phyloP scores from a whole-genome alignment of 2,329 filamentous ascomycete genomes.

The Fusarium oligoseptatum region DNA sequence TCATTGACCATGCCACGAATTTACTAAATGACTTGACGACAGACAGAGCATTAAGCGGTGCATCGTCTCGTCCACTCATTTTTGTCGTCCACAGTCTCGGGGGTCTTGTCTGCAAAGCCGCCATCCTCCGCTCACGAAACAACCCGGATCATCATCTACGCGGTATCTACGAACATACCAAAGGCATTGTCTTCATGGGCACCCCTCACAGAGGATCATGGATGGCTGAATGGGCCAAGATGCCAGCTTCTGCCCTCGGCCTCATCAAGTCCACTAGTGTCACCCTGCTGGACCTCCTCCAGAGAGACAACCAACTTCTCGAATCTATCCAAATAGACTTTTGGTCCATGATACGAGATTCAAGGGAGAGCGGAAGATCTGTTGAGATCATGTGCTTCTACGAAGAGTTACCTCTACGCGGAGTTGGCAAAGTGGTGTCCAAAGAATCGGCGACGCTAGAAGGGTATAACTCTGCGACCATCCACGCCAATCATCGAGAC shows the following conservation, averaged over 20 bases:
- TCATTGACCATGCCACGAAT: constrained; percentile 49
- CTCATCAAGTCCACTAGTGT: constrained; percentile 50
- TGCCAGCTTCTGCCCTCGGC: constrained; percentile 47
- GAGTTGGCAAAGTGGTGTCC: constrained; percentile 43
- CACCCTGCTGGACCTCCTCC: constrained; percentile 45
- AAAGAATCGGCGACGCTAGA: constrained; percentile 50
- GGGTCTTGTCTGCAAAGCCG: constrained; percentile 56
- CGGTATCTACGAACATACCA: constrained; percentile 43
- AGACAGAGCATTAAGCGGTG: constrained; percentile 35
- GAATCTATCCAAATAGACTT: constrained; percentile 44
- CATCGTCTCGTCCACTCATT: constrained; percentile 45
- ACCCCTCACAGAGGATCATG: constrained; percentile 54
- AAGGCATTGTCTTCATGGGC: constrained; percentile 55
- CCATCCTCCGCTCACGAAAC: constrained; percentile 50
- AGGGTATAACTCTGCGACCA: constrained; percentile 44
- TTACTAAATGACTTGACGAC: constrained; percentile 46
- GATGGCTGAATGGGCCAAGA: constrained; percentile 52
- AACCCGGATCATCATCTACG: constrained; percentile 48
- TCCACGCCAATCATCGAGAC: constrained; percentile 49
- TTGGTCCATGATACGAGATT: constrained; percentile 44
- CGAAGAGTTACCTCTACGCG: constrained; percentile 50
- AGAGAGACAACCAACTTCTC: constrained; percentile 46
- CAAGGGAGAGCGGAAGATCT: constrained; percentile 16
- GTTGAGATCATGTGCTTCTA: constrained; percentile 52
- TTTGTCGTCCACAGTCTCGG: constrained; percentile 57